phyloP scores from a whole-genome alignment of 140 eudicot species.

The Erigeron philadelphicus region DNA sequence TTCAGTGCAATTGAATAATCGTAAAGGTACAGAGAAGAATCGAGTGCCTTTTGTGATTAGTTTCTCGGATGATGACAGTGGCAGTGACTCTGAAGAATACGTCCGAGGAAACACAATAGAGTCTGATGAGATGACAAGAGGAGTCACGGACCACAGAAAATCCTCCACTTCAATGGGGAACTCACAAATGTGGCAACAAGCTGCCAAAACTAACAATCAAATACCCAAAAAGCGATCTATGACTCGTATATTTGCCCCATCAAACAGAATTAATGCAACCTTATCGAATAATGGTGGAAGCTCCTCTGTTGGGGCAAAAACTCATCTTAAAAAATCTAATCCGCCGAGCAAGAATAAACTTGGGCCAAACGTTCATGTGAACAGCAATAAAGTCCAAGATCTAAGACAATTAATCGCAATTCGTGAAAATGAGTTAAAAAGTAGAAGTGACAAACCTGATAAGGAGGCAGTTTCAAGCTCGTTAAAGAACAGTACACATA shows the following conservation, averaged over 20 bases:
- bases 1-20: constrained; percentile 27
- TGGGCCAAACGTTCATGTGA: constrained; percentile 37
- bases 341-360: constrained; percentile 25
- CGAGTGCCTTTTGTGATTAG: constrained; percentile 70
- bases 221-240: constrained; percentile 38
- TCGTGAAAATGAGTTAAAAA: constrained; percentile 64
- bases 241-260: constrained; percentile 40
- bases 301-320: constrained; percentile 28
- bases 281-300: constrained; percentile 32
- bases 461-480: constrained; percentile 38
- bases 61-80: constrained; percentile 81
- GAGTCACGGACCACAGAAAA: constrained; percentile 26
- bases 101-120: constrained; percentile 22
- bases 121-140: constrained; percentile 27
- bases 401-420: constrained; percentile 68
- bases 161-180: constrained; percentile 32
- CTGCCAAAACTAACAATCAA: constrained; percentile 29
- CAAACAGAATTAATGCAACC: constrained; percentile 37
- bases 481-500: constrained; percentile 24
- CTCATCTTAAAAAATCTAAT: constrained; percentile 32
- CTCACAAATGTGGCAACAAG: constrained; percentile 26
- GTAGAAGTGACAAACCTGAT: constrained; percentile 38
- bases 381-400: constrained; percentile 62
- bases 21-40: constrained; percentile 39
- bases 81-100: constrained; percentile 58